Base-by-base conservation (phyloP, 148 eudicot species). In the Amaranthus hypochondriacus region DNA sequence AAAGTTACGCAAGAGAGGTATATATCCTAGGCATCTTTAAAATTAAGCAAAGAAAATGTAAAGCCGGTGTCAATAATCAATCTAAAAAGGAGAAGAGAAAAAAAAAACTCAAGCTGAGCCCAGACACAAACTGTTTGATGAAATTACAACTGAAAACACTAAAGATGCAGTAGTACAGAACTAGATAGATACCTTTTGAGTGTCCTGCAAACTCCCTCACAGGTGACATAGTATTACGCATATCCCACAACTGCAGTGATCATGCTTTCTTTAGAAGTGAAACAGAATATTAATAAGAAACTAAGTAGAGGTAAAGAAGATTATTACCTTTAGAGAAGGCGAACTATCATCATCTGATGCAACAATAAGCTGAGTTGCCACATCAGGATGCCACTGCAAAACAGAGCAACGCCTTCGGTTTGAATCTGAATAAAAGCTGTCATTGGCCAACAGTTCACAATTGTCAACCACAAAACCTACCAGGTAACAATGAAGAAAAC, bases 281-380 rank as follows among this genome's bases (percentile, higher is more conserved):
- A 51, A 57, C 72, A 46, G 6, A 10, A 52, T 52, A 28, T 39
- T 5, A 63, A 48, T 9, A 7, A 62, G 48, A 49, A 62, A 42
- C 61, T 21, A 52, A 9, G 21, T 28, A 62, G 10, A 9, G 48
- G 1, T 0, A 10, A 15, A 61, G 2, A 77, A 9, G 58, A 48
- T 64, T 50, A 68, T 76, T 87, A 92, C 99, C 88, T 85, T 88
- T 15, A 95, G 84, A 59, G 91, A 79, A 73, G 99, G 97, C 6
- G 97, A 88, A 78, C 66, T 83, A 81, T 95, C 97, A 72, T 95
- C 98, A 90, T 95, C 99, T 52, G 99, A 92, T 75, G 99, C 99
- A 74, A 92, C 90, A 72, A 89, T 80, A 64, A 95, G 89, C 77
- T 92, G 97, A 48, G 99, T 95, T 18, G 96, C 90, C 79, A 92